Conservation (phyloP, 2,329 filamentous ascomycete species). For the Sordariomycetes sp. region DNA sequence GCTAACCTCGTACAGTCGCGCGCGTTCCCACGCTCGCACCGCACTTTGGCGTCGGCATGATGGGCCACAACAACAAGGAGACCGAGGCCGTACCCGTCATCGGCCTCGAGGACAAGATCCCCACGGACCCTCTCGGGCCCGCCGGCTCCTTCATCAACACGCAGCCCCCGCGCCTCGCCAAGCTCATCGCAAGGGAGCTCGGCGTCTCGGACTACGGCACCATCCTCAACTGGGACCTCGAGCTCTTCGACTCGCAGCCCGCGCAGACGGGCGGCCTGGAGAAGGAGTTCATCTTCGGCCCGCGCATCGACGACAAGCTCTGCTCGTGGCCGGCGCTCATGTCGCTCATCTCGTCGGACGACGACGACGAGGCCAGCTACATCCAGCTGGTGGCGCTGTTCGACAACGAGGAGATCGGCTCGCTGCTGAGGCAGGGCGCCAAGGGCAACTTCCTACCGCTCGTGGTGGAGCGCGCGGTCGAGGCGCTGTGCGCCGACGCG, state of each 20-base stretch:
- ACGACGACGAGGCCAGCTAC: constrained; percentile 47
- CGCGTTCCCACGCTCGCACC: constrained; percentile 84
- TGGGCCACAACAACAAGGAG: constrained; percentile 65
- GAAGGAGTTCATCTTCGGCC: constrained; percentile 89
- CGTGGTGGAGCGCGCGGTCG: constrained; percentile 71
- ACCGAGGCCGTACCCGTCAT: constrained; percentile 93
- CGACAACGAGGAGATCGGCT: constrained; percentile 95
- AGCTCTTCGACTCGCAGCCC: constrained; percentile 85
- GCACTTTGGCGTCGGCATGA: constrained; percentile 75
- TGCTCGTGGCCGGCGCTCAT: constrained; percentile 89
- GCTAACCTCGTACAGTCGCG: constrained; percentile 42
- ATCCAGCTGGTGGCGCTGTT: constrained; percentile 92
- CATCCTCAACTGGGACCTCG: constrained; percentile 94
- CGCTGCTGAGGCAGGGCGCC: constrained; percentile 80
- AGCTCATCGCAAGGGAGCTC: constrained; percentile 71
- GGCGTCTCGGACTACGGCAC: constrained; percentile 53
- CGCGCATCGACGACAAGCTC: constrained; percentile 94
- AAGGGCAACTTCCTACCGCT: constrained; percentile 77
- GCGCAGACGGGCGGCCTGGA: constrained; percentile 76
- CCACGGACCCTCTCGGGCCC: constrained; percentile 44
- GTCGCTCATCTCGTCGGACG: constrained; percentile 61
- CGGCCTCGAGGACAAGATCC: constrained; percentile 66
- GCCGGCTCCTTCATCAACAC: constrained; percentile 66
- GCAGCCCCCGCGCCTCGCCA: constrained; percentile 77
- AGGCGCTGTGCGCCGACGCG: constrained; percentile 45